Conservation (phyloP, 2,329 filamentous ascomycete genomes). For the Hypoxylon sp. region DNA sequence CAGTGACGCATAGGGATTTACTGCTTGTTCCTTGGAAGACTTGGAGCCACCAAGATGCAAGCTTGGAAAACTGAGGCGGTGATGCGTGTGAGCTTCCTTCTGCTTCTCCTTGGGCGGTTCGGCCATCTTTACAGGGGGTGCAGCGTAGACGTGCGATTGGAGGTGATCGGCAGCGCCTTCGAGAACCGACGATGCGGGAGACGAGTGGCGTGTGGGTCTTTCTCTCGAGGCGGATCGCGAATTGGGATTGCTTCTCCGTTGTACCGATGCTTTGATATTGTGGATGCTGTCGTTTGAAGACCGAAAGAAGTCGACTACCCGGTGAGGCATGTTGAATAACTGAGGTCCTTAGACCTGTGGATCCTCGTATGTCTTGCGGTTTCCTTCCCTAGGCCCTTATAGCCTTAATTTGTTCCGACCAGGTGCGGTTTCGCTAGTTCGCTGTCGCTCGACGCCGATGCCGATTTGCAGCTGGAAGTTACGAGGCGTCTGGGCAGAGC, state of each 20-base stretch:
- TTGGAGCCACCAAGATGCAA: constrained; percentile 61
- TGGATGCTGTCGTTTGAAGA: constrained; percentile 69
- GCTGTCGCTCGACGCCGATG: constrained; percentile 21
- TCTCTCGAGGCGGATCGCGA: constrained; percentile 50
- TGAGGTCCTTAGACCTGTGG: constrained; percentile 35
- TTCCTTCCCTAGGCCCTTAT: constrained; percentile 12
- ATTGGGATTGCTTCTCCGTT: constrained; percentile 53
- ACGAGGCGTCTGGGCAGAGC: constrained; percentile 9
- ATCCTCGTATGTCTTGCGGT: constrained; percentile 35
- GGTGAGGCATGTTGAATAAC: constrained; percentile 67
- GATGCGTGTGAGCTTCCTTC: constrained; percentile 56
- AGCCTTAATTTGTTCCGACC: constrained; percentile 11
- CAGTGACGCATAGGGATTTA: constrained; percentile 61
- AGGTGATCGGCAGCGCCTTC: constrained; percentile 55
- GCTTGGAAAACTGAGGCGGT: constrained; percentile 58
- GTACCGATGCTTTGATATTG: constrained; percentile 61
- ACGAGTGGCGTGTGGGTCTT: constrained; percentile 55
- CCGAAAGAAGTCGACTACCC: constrained; percentile 71
- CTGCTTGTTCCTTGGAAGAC: constrained; percentile 58
- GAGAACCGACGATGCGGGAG: constrained; percentile 58
- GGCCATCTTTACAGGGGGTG: constrained; percentile 55
- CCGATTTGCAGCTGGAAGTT: constrained; percentile 19
- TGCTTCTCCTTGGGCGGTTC: constrained; percentile 59
- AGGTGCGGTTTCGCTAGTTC: constrained; percentile 30
- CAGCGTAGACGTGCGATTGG: constrained; percentile 38